A percentile compares a stretch with the other conserved stretches of the same genome.
Evolutionary conservation across 805 yeast species (phyloP).

Genomic region (Myxozyma nipponensis): DNA sequence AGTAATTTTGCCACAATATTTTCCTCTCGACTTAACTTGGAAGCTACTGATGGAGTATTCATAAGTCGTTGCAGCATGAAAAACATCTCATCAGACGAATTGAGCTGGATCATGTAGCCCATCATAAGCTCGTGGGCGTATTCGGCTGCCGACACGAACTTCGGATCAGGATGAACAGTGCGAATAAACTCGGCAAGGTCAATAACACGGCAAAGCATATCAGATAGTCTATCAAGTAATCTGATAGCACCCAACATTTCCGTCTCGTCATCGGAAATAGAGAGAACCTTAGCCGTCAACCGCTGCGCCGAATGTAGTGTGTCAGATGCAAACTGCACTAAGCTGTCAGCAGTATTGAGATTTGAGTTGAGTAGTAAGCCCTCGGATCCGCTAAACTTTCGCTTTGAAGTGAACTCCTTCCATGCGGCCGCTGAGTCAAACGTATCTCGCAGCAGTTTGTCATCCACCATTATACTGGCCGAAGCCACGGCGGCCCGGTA

Average conservation of each 20-base stretch:
- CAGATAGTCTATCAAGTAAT: constrained; percentile 79
- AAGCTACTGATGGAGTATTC: constrained; percentile 38
- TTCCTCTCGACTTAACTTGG: constrained; percentile 65
- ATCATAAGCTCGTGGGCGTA: constrained; percentile 82
- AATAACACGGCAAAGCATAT: constrained; percentile 83
- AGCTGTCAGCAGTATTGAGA: constrained; percentile 65
- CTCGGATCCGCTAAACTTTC: neutral
- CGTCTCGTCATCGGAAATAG: constrained; percentile 34
- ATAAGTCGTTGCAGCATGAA: constrained; percentile 56
- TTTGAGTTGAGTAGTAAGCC: constrained; percentile 78
- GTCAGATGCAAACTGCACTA: constrained; percentile 58
- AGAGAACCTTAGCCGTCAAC: constrained; percentile 55
- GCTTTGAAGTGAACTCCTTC: constrained; percentile 12
- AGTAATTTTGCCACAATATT: constrained; percentile 74
- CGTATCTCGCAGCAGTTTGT: constrained; percentile 28
- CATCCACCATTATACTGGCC: constrained; percentile 11
- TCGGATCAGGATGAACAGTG: constrained; percentile 68
- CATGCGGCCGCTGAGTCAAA: constrained; percentile 26
- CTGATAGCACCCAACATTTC: constrained; percentile 53
- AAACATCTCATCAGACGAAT: constrained; percentile 75
- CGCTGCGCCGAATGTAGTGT: constrained; percentile 64
- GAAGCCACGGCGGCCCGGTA: neutral
- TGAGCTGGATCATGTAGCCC: constrained; percentile 88
- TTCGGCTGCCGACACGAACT: constrained; percentile 77
- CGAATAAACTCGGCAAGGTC: constrained; percentile 91